Evolutionary conservation across 768 basidiomycete species (phyloP), one percentile per base, ranked within the genome.

Genomic region (Boletus rubescentipes): DNA sequence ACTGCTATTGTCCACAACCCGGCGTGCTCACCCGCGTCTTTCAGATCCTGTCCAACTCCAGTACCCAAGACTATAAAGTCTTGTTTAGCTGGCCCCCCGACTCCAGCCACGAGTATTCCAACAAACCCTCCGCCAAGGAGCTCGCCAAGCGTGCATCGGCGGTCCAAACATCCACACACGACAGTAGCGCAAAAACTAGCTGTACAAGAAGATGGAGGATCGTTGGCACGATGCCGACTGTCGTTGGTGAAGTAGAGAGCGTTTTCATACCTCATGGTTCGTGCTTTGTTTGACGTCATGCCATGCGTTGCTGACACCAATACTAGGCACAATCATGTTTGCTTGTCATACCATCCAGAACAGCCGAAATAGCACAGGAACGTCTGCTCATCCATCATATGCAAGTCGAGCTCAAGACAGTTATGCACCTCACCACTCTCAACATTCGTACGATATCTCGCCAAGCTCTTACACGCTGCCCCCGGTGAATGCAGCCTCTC

Each of bases 181-280:
- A 77, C 48, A 86, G 77, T 64, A 83, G 82, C 67, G 91, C 90
- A 44, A 91, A 89, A 75, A 93, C 91, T 46, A 89, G 84, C 72
- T 93, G 91, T 64, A 92, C 90, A 58, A 80, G 90, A 70, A 79
- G 91, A 65, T 93, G 87, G 77, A 87, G 87, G 70, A 85, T 88
- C 40, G 76, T 78, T 52, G 87, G 87, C 67, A 74, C 74, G 61
- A 81, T 88, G 78, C 75, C 78, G 65, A 78, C 80, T 35, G 77
- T 80, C 53, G 76, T 75, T 46, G 79, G 78, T 54, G 82, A 86
- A 70, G 87, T 92, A 29, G 90, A 92, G 68, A 91, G 89, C 72
- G 86, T 93, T 58, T 93, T 89, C 72, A 91, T 92, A 71, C 91
- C 91, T 68, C 89, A 93, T 82, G 91, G 91, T 87, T 68, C 62